A percentile compares a stretch with the other conserved stretches of the same genome.
These are phyloP conservation scores for Pseudonectria buxi DNA, from an alignment of 2,329 filamentous ascomycete genomes.

Conservation along the genomic window DNA sequence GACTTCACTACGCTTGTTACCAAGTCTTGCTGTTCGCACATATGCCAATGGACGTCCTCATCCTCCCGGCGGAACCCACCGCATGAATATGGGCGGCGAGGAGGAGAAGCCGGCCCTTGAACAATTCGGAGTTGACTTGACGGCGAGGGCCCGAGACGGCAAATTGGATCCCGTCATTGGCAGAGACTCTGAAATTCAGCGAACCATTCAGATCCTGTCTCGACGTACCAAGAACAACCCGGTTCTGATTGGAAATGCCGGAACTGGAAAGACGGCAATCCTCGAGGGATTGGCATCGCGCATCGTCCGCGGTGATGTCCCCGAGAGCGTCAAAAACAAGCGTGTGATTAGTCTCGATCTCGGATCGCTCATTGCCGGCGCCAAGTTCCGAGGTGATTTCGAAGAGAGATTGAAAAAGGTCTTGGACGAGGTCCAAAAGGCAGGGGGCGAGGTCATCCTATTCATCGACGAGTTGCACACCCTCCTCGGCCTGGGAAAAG, in stretches of 20 bases:
- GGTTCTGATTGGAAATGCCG: slow-evolving; percentile 84
- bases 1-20: slow-evolving; percentile 26
- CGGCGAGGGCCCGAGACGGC: slow-evolving; percentile 73
- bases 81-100: slow-evolving; percentile 77
- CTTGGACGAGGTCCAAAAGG: slow-evolving; percentile 82
- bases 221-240: slow-evolving; percentile 94
- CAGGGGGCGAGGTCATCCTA: slow-evolving; percentile 81
- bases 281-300: slow-evolving; percentile 83
- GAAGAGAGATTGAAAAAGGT: slow-evolving; percentile 91
- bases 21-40: slow-evolving; percentile 36
- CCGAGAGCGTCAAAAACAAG: slow-evolving; percentile 94
- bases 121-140: slow-evolving; percentile 86
- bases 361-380: slow-evolving; percentile 87
- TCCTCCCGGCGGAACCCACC: slow-evolving; percentile 85
- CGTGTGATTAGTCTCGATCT: slow-evolving; percentile 81
- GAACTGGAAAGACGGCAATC: slow-evolving; percentile 91
- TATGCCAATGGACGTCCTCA: slow-evolving; percentile 72
- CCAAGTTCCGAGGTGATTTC: slow-evolving; percentile 93
- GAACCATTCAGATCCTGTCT: slow-evolving; percentile 90
- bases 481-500: slow-evolving; percentile 84
- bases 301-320: slow-evolving; percentile 87
- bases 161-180: slow-evolving; percentile 96
- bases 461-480: slow-evolving; percentile 96
- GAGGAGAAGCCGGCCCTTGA: slow-evolving; percentile 82
- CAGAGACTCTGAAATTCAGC: slow-evolving; percentile 81